Evolutionary conservation across 139 green algal species (phyloP), one percentile per base, ranked within the genome.

Genomic region (Auxenochlorella pyrenoidosa): DNA sequence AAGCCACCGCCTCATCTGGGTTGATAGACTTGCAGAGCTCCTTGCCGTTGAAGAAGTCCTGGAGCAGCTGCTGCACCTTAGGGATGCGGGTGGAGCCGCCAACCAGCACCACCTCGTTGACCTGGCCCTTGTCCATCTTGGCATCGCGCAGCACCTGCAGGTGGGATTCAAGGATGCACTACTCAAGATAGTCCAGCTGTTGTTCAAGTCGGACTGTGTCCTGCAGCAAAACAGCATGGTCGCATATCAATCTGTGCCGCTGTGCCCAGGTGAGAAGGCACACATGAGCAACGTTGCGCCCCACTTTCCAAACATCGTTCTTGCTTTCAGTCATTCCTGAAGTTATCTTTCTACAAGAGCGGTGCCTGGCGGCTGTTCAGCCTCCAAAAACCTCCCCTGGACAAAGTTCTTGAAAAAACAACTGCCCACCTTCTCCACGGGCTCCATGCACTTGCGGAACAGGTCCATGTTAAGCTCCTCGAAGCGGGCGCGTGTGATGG

Each of bases 1-100:
- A 99, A 13, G 97, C 97, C 30, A 99, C 97, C 24, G 97, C 97
- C 94, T 99, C 97, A 87, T 99, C 97, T 36, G 97, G 97, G 96
- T 99, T 99, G 95, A 99, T 99, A 87, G 82, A 95, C 94, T 99
- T 99, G 96, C 96, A 98, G 58, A 99, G 95, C 94, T 99, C 98
- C 96, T 99, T 99, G 91, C 97, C 97, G 87, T 99, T 98, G 95
- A 99, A 99, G 92, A 98, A 99, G 92, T 99, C 97, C 92, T 97
- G 94, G 77, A 99, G 95, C 90, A 99, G 92, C 87, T 94, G 84
- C 94, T 99, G 97, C 84, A 99, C 96, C 94, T 99, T 99, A 90
- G 97, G 97, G 87, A 99, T 99, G 84, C 97, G 96, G 30, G 97
- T 99, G 78, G 96, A 99, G 85, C 97, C 97, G 81, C 97, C 97